phyloP scores from a whole-genome alignment of 1,139 yeast genomes.

The Suhomyces terraborum region DNA sequence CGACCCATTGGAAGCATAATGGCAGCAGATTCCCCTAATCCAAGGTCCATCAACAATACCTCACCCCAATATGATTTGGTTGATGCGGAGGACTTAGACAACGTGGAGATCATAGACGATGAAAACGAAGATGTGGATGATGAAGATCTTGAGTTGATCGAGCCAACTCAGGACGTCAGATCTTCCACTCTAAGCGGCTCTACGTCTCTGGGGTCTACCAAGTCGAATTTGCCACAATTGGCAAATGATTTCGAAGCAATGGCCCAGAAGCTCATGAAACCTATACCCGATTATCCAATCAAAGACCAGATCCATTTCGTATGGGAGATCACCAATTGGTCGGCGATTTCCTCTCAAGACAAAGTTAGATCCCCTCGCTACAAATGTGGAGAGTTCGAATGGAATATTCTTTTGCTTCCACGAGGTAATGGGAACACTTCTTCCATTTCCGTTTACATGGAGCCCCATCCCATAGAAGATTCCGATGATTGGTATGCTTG shows the following conservation, averaged over 20 bases:
- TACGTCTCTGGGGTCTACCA: not conserved
- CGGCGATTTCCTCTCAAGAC: conserved; percentile 44
- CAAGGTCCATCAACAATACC: conserved; percentile 5
- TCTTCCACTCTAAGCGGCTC: not conserved
- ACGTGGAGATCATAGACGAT: conserved; percentile 10
- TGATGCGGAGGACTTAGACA: conserved; percentile 11
- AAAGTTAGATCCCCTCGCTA: conserved; percentile 57
- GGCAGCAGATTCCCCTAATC: conserved; percentile 11
- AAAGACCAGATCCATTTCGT: conserved; percentile 50
- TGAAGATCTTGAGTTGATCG: conserved; percentile 11
- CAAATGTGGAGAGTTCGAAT: conserved; percentile 66
- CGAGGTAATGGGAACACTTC: conserved; percentile 59
- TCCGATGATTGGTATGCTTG: conserved; percentile 74
- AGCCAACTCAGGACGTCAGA: not conserved
- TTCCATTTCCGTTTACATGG: conserved; percentile 62
- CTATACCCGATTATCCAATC: conserved; percentile 47
- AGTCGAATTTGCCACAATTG: conserved; percentile 20
- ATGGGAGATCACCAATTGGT: conserved; percentile 79
- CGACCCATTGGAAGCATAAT: conserved; percentile 1
- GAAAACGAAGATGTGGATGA: conserved; percentile 11
- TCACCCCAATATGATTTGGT: conserved; percentile 6
- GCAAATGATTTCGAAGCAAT: conserved; percentile 36
- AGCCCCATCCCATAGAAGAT: conserved; percentile 51
- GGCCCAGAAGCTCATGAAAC: conserved; percentile 40
- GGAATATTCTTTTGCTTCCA: conserved; percentile 80